Percentiles rank a stretch among this genome's conserved stretches.
These are phyloP conservation scores for Eutrema salsugineum DNA, from an alignment of 441 rosid genomes.

Conservation along the genomic window DNA sequence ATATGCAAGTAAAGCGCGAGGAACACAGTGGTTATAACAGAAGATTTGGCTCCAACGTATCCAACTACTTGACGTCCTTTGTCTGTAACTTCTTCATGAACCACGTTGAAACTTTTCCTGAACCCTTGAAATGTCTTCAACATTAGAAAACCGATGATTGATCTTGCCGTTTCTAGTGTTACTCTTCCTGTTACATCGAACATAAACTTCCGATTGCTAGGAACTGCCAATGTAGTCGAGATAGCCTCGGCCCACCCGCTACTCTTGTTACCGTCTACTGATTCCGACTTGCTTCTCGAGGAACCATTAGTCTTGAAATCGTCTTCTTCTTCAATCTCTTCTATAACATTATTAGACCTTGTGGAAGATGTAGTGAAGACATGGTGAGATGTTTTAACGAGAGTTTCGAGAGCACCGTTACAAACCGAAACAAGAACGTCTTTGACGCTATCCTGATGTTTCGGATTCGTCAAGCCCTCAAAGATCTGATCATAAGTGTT, in stretches of 20 bases:
- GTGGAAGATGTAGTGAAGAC: conserved; percentile 51
- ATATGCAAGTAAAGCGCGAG: conserved; percentile 80
- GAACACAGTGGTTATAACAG: conserved; percentile 66
- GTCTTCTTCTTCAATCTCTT: conserved; percentile 30
- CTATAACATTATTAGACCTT: conserved; percentile 15
- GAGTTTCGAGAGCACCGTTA: conserved; percentile 71
- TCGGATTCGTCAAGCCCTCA: conserved; percentile 78
- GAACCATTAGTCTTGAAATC: conserved; percentile 8
- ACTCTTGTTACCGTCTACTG: conserved; percentile 28
- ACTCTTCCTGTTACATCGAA: conserved; percentile 95
- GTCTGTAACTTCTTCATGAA: conserved; percentile 55
- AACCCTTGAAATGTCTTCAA: conserved; percentile 59
- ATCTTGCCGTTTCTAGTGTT: conserved; percentile 64
- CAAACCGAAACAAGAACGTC: conserved; percentile 76
- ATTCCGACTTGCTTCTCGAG: conserved; percentile 28
- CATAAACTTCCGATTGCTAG: conserved; percentile 74
- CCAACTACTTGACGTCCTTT: conserved; percentile 62
- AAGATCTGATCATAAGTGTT: conserved; percentile 79
- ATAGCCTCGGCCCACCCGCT: conserved; percentile 57
- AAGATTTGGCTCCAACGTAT: conserved; percentile 68
- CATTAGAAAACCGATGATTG: conserved; percentile 52
- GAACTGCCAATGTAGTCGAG: conserved; percentile 65
- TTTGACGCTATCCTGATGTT: conserved; percentile 55
- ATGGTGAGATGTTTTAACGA: conserved; percentile 69
- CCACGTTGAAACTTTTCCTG: conserved; percentile 41